Conservation (phyloP, 306 rosid species). For the Vigna radiata region DNA sequence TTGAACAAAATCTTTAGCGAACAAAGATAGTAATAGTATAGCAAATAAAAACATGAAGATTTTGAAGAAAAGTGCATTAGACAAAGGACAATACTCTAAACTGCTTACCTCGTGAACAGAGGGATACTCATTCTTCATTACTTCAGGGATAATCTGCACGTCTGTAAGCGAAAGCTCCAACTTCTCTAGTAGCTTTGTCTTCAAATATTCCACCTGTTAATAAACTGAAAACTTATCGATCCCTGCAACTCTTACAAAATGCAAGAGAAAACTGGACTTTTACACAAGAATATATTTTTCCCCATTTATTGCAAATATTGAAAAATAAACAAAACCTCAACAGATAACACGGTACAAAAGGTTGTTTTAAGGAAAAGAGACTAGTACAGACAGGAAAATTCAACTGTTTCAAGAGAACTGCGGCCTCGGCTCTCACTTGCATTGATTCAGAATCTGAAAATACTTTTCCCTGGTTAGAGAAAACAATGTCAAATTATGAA, state of each 20-base stretch:
- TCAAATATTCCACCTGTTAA: constrained; percentile 79
- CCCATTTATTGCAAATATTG: neutral
- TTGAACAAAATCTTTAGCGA: constrained; percentile 29
- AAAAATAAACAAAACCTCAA: constrained; percentile 22
- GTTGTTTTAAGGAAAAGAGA: neutral
- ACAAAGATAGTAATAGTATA: neutral
- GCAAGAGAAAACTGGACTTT: constrained; percentile 1
- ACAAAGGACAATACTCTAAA: constrained; percentile 24
- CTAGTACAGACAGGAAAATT: constrained; percentile 70
- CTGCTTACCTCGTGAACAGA: constrained; percentile 66
- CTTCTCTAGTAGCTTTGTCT: constrained; percentile 74
- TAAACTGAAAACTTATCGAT: constrained; percentile 18
- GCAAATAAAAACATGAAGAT: constrained; percentile 18
- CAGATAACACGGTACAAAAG: neutral
- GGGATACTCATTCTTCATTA: constrained; percentile 52
- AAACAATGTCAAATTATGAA: constrained; percentile 41
- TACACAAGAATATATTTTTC: neutral
- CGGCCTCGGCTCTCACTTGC: constrained; percentile 96
- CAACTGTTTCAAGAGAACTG: constrained; percentile 84
- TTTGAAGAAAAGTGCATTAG: neutral
- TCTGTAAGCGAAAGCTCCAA: constrained; percentile 70
- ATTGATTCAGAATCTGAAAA: constrained; percentile 87
- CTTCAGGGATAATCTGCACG: constrained; percentile 68
- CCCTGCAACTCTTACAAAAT: constrained; percentile 22
- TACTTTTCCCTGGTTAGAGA: constrained; percentile 66